These are phyloP conservation scores for Buddleja alternifolia DNA, from an alignment of 257 asterid species.

Conservation along the genomic window DNA sequence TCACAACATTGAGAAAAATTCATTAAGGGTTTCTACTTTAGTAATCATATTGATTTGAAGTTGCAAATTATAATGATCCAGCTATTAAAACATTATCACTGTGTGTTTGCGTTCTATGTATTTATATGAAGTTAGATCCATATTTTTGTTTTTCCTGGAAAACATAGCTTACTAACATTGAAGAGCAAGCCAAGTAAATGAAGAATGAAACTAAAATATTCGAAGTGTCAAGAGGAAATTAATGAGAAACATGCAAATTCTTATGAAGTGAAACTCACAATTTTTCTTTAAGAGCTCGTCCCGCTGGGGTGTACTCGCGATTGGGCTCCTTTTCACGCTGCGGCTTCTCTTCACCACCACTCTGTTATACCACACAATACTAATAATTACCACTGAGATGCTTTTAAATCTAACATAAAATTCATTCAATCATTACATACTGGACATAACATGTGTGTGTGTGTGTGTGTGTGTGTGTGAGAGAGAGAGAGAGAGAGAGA, in stretches of 20 bases:
- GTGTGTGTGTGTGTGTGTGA: too few species aligned
- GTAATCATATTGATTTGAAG: background rate
- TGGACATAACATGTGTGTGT: too few species aligned
- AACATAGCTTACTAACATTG: too few species aligned
- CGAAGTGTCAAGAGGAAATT: background rate
- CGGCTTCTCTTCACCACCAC: slow-evolving; percentile 61
- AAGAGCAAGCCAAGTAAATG: background rate
- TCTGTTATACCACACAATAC: slow-evolving; percentile 45
- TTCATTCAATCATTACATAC: background rate
- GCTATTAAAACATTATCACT: background rate
- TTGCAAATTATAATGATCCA: background rate
- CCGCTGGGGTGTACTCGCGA: slow-evolving; percentile 78
- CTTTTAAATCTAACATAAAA: background rate
- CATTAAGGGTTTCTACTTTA: background rate
- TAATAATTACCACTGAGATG: slow-evolving; percentile 24
- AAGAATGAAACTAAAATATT: background rate
- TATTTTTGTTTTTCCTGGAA: background rate
- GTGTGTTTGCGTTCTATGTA: background rate
- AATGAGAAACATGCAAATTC: background rate
- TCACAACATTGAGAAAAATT: background rate
- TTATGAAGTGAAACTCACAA: slow-evolving; percentile 58
- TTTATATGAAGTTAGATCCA: background rate
- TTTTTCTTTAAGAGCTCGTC: slow-evolving; percentile 84
- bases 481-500: too few species aligned
- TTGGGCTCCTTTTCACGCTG: slow-evolving; percentile 70